Percentiles rank a stretch among this genome's conserved stretches.
Evolutionary conservation across 2,329 filamentous ascomycete genomes (phyloP).

Genomic region (Ceratocystis ficicola): DNA sequence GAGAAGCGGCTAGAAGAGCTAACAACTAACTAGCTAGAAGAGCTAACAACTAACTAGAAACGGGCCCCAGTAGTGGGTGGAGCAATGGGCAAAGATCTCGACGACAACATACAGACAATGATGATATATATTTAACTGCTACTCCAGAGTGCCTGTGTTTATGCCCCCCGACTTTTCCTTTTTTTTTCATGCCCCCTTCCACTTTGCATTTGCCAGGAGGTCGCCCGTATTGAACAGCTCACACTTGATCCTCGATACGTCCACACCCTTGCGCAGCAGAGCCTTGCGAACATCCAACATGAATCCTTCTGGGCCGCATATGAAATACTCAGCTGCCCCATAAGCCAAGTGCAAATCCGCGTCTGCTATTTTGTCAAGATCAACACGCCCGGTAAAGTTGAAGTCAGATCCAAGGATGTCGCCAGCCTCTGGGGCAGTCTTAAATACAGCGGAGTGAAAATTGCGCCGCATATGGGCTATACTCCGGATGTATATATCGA

Average conservation of each 20-base stretch:
- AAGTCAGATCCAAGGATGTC: slow-evolving; percentile 44
- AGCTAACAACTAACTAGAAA: slow-evolving; percentile 43
- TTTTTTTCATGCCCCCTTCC: background rate
- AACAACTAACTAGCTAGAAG: slow-evolving; percentile 47
- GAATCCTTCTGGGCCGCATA: slow-evolving; percentile 59
- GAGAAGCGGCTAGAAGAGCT: slow-evolving; percentile 76
- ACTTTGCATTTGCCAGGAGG: slow-evolving; percentile 24
- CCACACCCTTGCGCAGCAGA: slow-evolving; percentile 45
- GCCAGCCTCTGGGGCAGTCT: slow-evolving; percentile 36
- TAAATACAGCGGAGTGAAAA: slow-evolving; percentile 42
- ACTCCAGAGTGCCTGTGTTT: background rate
- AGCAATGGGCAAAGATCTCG: background rate
- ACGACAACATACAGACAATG: background rate
- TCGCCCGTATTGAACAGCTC: slow-evolving; percentile 56
- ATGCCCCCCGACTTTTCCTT: background rate
- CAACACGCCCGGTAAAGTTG: slow-evolving; percentile 45
- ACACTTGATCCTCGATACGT: slow-evolving; percentile 46
- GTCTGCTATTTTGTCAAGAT: slow-evolving; percentile 43
- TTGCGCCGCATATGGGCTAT: slow-evolving; percentile 31
- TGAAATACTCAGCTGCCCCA: slow-evolving; percentile 49
- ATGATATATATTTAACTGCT: background rate
- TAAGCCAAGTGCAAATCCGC: slow-evolving; percentile 45
- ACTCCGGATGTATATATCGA: slow-evolving; percentile 38
- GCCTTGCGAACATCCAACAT: slow-evolving; percentile 49
- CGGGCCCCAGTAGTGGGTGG: background rate